phyloP scores from a whole-genome alignment of 164 flowering plant genomes.

The Dillenia suffruticosa region DNA sequence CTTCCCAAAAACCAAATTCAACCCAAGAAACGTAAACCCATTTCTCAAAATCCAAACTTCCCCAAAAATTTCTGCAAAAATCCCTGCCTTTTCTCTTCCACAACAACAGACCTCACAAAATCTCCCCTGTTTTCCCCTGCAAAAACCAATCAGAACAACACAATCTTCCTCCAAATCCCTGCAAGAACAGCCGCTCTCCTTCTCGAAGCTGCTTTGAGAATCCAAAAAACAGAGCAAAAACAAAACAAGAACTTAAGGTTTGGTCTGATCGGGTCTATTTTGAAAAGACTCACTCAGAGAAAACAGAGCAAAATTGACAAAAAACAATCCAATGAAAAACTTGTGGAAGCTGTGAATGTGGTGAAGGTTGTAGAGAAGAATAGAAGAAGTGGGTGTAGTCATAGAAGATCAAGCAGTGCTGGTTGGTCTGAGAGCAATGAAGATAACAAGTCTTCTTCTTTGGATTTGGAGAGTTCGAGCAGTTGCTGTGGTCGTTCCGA shows the following conservation, averaged over 20 bases:
- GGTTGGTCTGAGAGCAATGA: constrained; percentile 61
- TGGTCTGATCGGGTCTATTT: constrained; percentile 55
- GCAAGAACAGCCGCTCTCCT: constrained; percentile 59
- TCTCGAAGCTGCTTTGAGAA: constrained; percentile 64
- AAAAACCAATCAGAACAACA: constrained; percentile 36
- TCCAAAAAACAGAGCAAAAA: constrained; percentile 40
- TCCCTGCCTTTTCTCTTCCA: constrained; percentile 50
- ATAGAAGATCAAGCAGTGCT: constrained; percentile 43
- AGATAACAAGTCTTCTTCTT: constrained; percentile 26
- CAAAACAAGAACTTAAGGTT: constrained; percentile 27
- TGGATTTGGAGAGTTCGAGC: constrained; percentile 47
- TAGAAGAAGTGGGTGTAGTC: constrained; percentile 22
- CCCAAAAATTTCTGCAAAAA: constrained; percentile 35
- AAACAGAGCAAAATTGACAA: not conserved
- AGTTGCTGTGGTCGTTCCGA: constrained; percentile 24
- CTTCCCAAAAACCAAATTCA: constrained; percentile 20
- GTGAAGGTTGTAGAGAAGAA: constrained; percentile 6
- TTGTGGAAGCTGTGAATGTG: no score
- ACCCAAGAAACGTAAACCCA: constrained; percentile 41
- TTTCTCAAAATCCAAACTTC: constrained; percentile 17
- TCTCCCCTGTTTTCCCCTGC: constrained; percentile 47
- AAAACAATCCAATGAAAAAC: no score
- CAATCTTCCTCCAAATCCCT: constrained; percentile 57
- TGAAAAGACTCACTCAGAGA: constrained; percentile 36
- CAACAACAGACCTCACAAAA: constrained; percentile 41